Base-by-base conservation (phyloP, 176 grass and related monocot species). In the Musa acuminata region DNA sequence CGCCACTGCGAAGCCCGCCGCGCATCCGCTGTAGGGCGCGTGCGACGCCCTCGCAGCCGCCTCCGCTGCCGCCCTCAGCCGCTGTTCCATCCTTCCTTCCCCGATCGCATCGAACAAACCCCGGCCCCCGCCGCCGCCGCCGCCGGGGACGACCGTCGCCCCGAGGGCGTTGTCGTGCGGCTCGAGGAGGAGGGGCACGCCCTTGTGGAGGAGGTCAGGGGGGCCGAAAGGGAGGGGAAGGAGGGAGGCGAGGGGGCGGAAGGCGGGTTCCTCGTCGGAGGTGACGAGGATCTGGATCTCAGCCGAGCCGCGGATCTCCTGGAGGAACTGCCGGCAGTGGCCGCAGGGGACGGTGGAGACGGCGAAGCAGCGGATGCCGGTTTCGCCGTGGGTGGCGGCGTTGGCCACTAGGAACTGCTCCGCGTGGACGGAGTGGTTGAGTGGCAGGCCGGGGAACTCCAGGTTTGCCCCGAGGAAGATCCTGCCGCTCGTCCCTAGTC, bases 281-380 rank as follows among this genome's bases (percentile, higher is more conserved):
- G 92, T 96, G 9, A 96, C 89, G 20, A 96, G 54, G 75, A 96
- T 81, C 0, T 81, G 78, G 73, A 92, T 96, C 76, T 84, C 78
- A 29, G 75, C 64, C 11, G 92, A 87, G 64, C 84, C 89, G 19
- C 92, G 89, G 76, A 96, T 84, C 65, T 96, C 92, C 83, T 96
- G 92, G 13, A 96, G 78, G 80, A 96, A 96, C 87, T 96, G 92
- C 66, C 92, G 81, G 84, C 92, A 96, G 82, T 96, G 92, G 79
- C 89, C 92, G 76, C 89, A 96, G 22, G 92, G 92, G 86, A 92
- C 89, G 78, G 87, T 84, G 13, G 92, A 96, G 69, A 96, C 92
- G 52, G 92, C 92, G 79, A 96, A 77, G 87, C 82, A 88, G 64
- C 78, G 89, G 5, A 96, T 86, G 64, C 72, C 85, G 23, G 55